Base-by-base conservation (phyloP, 768 basidiomycete species). In the Trichaptum fuscoviolaceum region DNA sequence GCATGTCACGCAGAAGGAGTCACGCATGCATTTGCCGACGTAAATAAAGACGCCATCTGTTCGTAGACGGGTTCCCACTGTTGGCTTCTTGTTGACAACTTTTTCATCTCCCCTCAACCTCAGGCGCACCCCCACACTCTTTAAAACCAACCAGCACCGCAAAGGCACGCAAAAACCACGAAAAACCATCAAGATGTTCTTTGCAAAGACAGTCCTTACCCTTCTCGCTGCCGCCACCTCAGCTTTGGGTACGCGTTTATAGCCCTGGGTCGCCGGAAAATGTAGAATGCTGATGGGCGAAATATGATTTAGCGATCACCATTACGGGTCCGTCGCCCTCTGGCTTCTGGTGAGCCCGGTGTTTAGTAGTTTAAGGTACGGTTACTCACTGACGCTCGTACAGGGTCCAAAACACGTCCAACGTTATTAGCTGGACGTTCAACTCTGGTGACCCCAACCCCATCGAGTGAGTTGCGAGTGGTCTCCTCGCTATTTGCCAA, bases 361-460 rank as follows among this genome's bases (percentile, higher is more conserved):
- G 35, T 17, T 8, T 25, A 23, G 7, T 17, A 10, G 30, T 52
- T 25, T 62, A n/a, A 36, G 34, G 52, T 27, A 4, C 30, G 26
- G 63, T n/a, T 25, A 23, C 52, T 23, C 57, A 25, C 26, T 52
- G 25, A 17, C 20, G 18, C 10, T 5, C 27, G 17, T 26, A n/a
- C 35, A 80, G 78, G 78, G 78, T 80, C 23, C 74, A 75, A 67
- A 70, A 73, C 68, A 62, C 68, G 17, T 75, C 70, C 68, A 80
- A 80, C 69, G 64, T 52, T 25, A 79, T 80, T 68, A 69, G 67
- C 42, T 80, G 79, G 79, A 65, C 66, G 20, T 77, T 67, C 68
- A 68, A 12, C 62, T 0, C 63, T 30, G 77, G 77, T 26, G 78
- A 79, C 68, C 78, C 77, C 15, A 68, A 63, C 64, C 69, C 75